Evolutionary conservation across 768 basidiomycete genomes (phyloP).

Genomic region (Dentipellis sp.): DNA sequence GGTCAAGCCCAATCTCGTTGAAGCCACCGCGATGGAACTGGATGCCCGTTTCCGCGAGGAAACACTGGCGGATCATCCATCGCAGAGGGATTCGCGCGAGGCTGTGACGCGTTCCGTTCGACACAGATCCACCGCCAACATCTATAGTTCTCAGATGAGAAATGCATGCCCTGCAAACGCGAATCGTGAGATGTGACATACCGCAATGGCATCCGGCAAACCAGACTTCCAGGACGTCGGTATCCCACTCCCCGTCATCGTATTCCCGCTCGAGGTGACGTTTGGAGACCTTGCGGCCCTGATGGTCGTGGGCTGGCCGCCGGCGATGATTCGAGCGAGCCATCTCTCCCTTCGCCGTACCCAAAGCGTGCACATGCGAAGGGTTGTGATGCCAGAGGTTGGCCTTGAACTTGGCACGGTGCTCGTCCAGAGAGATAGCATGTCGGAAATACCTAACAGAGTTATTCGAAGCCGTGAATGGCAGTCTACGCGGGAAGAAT

Average conservation of each 20-base stretch:
- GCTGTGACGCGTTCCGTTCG: constrained; percentile 45
- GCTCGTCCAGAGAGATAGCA: constrained; percentile 63
- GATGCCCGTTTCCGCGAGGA: constrained; percentile 39
- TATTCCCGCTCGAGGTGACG: constrained; percentile 32
- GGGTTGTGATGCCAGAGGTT: constrained; percentile 19
- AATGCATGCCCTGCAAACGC: not conserved
- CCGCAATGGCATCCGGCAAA: constrained; percentile 70
- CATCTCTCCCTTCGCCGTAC: constrained; percentile 36
- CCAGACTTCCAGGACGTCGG: constrained; percentile 73
- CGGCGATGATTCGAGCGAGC: constrained; percentile 23
- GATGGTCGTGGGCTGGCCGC: constrained; percentile 11
- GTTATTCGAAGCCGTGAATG: constrained; percentile 55
- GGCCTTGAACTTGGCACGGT: constrained; percentile 44
- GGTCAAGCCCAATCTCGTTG: constrained; percentile 23
- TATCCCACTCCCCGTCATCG: constrained; percentile 25
- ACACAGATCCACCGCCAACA: constrained; percentile 64
- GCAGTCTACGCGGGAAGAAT: constrained; percentile 52
- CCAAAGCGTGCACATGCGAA: constrained; percentile 29
- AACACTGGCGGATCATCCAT: constrained; percentile 41
- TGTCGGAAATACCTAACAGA: constrained; percentile 62
- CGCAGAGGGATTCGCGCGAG: constrained; percentile 66
- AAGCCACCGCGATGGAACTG: constrained; percentile 24
- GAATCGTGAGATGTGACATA: constrained; percentile 20
- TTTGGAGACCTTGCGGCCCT: constrained; percentile 19
- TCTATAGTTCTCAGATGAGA: constrained; percentile 29